A percentile compares a stretch with the other conserved stretches of the same genome.
These are phyloP conservation scores for Daedalea quercina DNA, from an alignment of 768 basidiomycete genomes.

Conservation along the genomic window DNA sequence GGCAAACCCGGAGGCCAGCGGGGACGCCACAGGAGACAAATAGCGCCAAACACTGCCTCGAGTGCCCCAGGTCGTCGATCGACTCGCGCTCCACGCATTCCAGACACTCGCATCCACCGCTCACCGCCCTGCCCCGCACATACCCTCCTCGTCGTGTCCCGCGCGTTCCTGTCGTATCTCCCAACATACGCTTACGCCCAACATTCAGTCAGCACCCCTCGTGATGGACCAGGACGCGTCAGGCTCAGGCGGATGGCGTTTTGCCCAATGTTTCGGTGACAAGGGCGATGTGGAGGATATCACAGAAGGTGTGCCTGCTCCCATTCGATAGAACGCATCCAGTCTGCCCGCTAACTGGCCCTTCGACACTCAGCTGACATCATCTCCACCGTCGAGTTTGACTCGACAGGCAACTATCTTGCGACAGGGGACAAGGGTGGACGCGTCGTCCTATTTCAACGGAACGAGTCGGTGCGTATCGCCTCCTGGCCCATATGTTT, in stretches of 20 bases:
- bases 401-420: conserved; percentile 98
- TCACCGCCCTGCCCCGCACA: conserved; percentile 3
- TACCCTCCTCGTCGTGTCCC: not conserved
- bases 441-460: conserved; percentile 96
- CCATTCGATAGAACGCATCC: conserved; percentile 17
- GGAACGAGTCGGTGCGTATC: conserved; percentile 84
- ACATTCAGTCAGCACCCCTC: not conserved
- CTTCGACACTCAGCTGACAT: conserved; percentile 76
- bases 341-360: conserved; percentile 11
- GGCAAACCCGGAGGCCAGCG: not conserved
- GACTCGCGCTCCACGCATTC: conserved; percentile 7
- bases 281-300: conserved; percentile 99
- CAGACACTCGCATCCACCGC: conserved; percentile 2
- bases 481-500: conserved; percentile 1
- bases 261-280: conserved; percentile 99
- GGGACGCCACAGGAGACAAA: conserved; percentile 19
- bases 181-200: not conserved
- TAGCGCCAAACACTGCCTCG: conserved; percentile 11
- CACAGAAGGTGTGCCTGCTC: conserved; percentile 74
- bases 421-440: conserved; percentile 99
- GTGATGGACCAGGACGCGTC: conserved; percentile 79
- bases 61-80: conserved; percentile 7
- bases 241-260: conserved; percentile 90
- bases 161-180: not conserved
- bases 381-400: conserved; percentile 99